Percentiles rank a stretch among this genome's conserved stretches.
phyloP scores from a whole-genome alignment of 345 rosid genomes.

The Microthlaspi erraticum region DNA sequence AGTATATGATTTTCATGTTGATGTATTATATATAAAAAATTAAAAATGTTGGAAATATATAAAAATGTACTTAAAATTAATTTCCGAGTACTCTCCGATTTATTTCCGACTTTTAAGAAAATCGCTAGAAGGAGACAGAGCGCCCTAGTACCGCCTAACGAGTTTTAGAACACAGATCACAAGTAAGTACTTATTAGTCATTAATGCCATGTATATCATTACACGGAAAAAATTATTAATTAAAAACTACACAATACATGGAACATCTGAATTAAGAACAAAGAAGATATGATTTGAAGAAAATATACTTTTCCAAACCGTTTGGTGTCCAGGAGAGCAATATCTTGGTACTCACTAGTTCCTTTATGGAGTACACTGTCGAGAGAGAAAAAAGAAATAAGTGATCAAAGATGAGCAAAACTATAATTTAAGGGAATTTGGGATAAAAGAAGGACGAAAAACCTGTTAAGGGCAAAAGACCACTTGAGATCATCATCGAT shows the following conservation, averaged over 20 bases:
- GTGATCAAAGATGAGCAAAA: background rate
- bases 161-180: too few species aligned
- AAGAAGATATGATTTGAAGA: background rate
- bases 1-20: too few species aligned
- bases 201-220: background rate
- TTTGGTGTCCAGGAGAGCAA: constrained; percentile 85
- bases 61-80: too few species aligned
- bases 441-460: constrained; percentile 25
- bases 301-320: constrained; percentile 75
- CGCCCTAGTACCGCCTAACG: too few species aligned
- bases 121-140: too few species aligned
- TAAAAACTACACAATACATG: background rate
- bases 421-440: background rate
- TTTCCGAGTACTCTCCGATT: too few species aligned
- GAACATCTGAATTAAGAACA: background rate
- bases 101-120: too few species aligned
- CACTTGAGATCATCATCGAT: constrained; percentile 89
- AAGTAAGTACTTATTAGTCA: constrained; percentile 25
- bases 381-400: background rate
- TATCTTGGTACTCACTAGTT: constrained; percentile 77
- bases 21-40: too few species aligned
- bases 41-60: too few species aligned
- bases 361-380: constrained; percentile 76
- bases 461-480: constrained; percentile 94
- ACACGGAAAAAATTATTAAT: background rate